Conservation (phyloP, 371 early-diverging fungal genomes). For the Mortierella sp. region DNA sequence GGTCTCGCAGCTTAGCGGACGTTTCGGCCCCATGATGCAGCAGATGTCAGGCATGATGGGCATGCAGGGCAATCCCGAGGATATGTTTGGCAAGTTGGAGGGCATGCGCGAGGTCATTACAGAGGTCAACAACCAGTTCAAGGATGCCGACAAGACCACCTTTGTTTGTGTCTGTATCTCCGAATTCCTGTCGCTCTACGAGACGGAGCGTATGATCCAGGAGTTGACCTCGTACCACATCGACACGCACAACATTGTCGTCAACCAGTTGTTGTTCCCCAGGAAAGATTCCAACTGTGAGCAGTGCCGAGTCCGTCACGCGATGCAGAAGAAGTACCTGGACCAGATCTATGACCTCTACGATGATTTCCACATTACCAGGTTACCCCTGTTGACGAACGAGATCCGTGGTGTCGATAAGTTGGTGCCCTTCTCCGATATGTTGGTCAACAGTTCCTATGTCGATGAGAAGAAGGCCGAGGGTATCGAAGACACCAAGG, state of each 20-base stretch:
- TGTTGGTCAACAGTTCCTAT: slow-evolving; percentile 87
- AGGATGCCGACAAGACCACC: slow-evolving; percentile 96
- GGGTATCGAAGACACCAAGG: slow-evolving; percentile 39
- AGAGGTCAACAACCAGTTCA: slow-evolving; percentile 98
- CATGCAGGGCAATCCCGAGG: slow-evolving; percentile 89
- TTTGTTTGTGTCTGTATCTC: slow-evolving; percentile 99
- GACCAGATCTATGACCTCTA: slow-evolving; percentile 98
- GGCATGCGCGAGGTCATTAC: slow-evolving; percentile 95
- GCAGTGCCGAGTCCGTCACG: slow-evolving; percentile 94
- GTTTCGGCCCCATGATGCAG: slow-evolving; percentile 96
- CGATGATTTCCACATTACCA: slow-evolving; percentile 95
- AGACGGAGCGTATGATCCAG: slow-evolving; percentile 99
- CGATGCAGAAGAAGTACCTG: slow-evolving; percentile 98
- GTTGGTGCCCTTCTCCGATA: slow-evolving; percentile 92
- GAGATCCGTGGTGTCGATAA: slow-evolving; percentile 97
- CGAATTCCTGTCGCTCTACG: slow-evolving; percentile 98
- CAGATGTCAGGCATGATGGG: slow-evolving; percentile 99
- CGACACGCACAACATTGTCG: slow-evolving; percentile 99
- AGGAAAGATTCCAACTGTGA: slow-evolving; percentile 94
- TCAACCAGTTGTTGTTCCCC: slow-evolving; percentile 98
- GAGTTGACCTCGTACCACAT: slow-evolving; percentile 97
- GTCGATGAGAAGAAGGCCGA: slow-evolving; percentile 49
- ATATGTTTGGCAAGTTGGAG: slow-evolving; percentile 95
- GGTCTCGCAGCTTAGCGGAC: slow-evolving; percentile 91
- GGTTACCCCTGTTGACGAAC: slow-evolving; percentile 93